These are phyloP conservation scores for Suillus subluteus DNA, from an alignment of 768 basidiomycete genomes.

Conservation along the genomic window DNA sequence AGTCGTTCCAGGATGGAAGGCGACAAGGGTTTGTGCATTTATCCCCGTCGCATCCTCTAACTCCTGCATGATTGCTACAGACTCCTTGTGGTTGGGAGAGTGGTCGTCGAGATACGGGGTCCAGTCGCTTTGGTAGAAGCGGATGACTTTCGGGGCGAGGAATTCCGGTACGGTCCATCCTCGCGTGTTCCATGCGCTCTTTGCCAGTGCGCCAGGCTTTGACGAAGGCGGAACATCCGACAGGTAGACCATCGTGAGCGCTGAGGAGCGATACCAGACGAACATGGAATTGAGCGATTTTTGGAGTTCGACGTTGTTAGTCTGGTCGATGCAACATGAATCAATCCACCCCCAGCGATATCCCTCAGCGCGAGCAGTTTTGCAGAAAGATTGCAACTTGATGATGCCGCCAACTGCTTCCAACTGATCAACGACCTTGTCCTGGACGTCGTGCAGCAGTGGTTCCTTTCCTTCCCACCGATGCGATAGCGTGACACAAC, in stretches of 20 bases:
- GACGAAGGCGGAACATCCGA: not conserved
- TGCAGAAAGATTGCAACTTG: not conserved
- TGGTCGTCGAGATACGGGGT: not conserved
- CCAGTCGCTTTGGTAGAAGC: not conserved
- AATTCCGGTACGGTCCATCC: constrained; percentile 1
- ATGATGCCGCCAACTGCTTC: not conserved
- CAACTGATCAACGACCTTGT: not conserved
- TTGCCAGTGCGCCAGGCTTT: no score
- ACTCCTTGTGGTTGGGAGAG: not conserved
- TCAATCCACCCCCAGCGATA: not conserved
- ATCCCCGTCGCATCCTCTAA: no score
- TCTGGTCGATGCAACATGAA: not conserved
- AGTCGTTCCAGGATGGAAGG: no score
- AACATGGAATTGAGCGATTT: not conserved
- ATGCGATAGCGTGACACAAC: not conserved
- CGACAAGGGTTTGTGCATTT: no score
- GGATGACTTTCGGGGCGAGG: not conserved
- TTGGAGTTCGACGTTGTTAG: not conserved
- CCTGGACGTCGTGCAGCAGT: not conserved
- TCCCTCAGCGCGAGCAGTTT: not conserved
- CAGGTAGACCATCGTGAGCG: not conserved
- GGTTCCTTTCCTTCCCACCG: not conserved
- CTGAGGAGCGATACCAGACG: not conserved
- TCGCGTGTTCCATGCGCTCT: not conserved
- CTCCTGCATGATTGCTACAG: no score